These are phyloP conservation scores for Ceratobasidium sp. DNA, from an alignment of 1,284 basidiomycete genomes.

Conservation along the genomic window DNA sequence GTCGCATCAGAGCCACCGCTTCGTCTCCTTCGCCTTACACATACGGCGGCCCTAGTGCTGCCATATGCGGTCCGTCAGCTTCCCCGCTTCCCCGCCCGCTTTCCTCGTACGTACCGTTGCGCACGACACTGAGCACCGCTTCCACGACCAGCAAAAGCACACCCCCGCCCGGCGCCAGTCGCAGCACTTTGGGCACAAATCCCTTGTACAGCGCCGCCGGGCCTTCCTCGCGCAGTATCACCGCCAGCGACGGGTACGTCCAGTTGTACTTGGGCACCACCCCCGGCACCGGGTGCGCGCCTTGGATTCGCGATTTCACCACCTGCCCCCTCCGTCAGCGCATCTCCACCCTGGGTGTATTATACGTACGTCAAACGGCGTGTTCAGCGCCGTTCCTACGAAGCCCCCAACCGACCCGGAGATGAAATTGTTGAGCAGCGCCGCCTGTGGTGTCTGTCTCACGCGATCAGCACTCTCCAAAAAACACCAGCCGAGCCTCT, in stretches of 20 bases:
- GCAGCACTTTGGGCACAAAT: slow-evolving; percentile 84
- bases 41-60: slow-evolving; percentile 31
- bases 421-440: slow-evolving; percentile 90
- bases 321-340: slow-evolving; percentile 61
- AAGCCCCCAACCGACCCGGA: slow-evolving; percentile 92
- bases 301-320: slow-evolving; percentile 95
- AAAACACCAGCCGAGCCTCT: neutral
- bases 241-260: slow-evolving; percentile 81
- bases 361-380: slow-evolving; percentile 69
- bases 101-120: slow-evolving; percentile 3
- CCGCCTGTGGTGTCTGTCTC: slow-evolving; percentile 67
- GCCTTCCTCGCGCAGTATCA: slow-evolving; percentile 91
- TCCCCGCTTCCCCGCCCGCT: neutral
- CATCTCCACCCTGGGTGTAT: neutral
- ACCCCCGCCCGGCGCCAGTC: slow-evolving; percentile 93
- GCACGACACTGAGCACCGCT: slow-evolving; percentile 67
- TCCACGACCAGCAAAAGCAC: slow-evolving; percentile 92
- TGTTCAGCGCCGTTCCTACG: slow-evolving; percentile 76
- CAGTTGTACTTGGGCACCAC: slow-evolving; percentile 88
- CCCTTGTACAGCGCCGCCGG: slow-evolving; percentile 92
- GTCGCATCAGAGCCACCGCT: slow-evolving; percentile 7
- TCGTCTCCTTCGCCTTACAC: neutral
- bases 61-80: neutral
- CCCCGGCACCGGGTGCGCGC: slow-evolving; percentile 67
- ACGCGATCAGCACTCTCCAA: neutral